Percentiles rank a stretch among this genome's conserved stretches.
phyloP scores from a whole-genome alignment of 2,329 filamentous ascomycete genomes.

The Aspergillus hortae region DNA sequence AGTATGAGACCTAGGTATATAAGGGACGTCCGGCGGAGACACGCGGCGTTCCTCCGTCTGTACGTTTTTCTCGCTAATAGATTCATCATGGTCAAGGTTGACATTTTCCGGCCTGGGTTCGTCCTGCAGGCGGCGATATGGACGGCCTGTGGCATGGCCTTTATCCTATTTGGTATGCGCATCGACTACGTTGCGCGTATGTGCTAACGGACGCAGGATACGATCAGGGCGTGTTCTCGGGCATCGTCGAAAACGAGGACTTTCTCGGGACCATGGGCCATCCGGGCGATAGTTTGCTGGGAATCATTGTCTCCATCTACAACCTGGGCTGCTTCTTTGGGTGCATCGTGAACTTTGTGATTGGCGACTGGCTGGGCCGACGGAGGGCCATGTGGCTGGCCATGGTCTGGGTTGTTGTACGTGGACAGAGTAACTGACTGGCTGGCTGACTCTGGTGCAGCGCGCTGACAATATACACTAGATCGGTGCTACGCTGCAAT shows the following conservation, averaged over 20 bases:
- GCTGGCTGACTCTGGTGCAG: not conserved
- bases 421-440: not conserved
- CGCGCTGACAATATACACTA: not conserved
- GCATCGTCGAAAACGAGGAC: conserved; percentile 46
- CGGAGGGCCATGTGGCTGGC: conserved; percentile 31
- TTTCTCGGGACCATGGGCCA: conserved; percentile 41
- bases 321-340: conserved; percentile 41
- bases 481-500: conserved; percentile 34
- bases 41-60: not conserved
- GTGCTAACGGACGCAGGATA: conserved; percentile 32
- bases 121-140: conserved; percentile 20
- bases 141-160: conserved; percentile 21
- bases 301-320: conserved; percentile 44
- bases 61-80: not conserved
- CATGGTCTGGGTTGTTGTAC: conserved; percentile 32
- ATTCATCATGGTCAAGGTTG: not conserved
- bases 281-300: conserved; percentile 34
- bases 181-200: not conserved
- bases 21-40: not conserved
- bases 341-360: conserved; percentile 29
- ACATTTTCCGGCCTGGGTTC: conserved; percentile 19
- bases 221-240: conserved; percentile 49
- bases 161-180: conserved; percentile 22
- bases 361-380: conserved; percentile 28
- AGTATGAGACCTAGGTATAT: not conserved